These are phyloP conservation scores for Cyclostephanos tholiformis DNA, from an alignment of 108 stramenopile genomes.

Conservation along the genomic window DNA sequence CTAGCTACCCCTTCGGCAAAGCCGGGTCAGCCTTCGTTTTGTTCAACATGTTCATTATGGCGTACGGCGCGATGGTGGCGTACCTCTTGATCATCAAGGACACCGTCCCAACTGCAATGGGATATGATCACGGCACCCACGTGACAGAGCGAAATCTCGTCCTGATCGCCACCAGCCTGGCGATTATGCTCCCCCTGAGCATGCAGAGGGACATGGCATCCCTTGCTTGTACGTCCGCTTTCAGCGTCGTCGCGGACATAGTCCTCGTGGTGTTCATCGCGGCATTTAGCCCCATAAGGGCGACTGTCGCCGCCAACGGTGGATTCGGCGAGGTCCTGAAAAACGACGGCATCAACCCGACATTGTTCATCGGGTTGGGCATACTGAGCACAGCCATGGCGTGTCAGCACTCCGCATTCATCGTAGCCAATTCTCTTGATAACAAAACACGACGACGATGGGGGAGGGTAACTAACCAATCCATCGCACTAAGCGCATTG, in stretches of 20 bases:
- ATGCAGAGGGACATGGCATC: slow-evolving; percentile 82
- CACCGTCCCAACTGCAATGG: slow-evolving; percentile 71
- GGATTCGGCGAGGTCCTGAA: slow-evolving; percentile 63
- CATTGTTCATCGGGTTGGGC: slow-evolving; percentile 84
- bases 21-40: slow-evolving; percentile 60
- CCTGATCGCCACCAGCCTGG: slow-evolving; percentile 52
- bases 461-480: slow-evolving; percentile 63
- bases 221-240: slow-evolving; percentile 60
- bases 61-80: slow-evolving; percentile 89
- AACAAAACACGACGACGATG: slow-evolving; percentile 60
- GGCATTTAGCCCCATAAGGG: slow-evolving; percentile 59
- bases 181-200: slow-evolving; percentile 68
- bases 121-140: slow-evolving; percentile 54
- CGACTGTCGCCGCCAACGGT: slow-evolving; percentile 59
- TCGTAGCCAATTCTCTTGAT: slow-evolving; percentile 64
- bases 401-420: slow-evolving; percentile 88
- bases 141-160: slow-evolving; percentile 59
- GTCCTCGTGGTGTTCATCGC: slow-evolving; percentile 71
- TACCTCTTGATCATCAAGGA: slow-evolving; percentile 86
- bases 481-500: slow-evolving; percentile 48
- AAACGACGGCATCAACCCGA: slow-evolving; percentile 56
- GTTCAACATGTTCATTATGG: slow-evolving; percentile 72
- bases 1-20: slow-evolving; percentile 62
- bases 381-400: slow-evolving; percentile 81
- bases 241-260: slow-evolving; percentile 71